Percentiles rank a stretch among this genome's conserved stretches.
Evolutionary conservation across 2,329 filamentous ascomycete species (phyloP).

Genomic region (Alternaria dauci): DNA sequence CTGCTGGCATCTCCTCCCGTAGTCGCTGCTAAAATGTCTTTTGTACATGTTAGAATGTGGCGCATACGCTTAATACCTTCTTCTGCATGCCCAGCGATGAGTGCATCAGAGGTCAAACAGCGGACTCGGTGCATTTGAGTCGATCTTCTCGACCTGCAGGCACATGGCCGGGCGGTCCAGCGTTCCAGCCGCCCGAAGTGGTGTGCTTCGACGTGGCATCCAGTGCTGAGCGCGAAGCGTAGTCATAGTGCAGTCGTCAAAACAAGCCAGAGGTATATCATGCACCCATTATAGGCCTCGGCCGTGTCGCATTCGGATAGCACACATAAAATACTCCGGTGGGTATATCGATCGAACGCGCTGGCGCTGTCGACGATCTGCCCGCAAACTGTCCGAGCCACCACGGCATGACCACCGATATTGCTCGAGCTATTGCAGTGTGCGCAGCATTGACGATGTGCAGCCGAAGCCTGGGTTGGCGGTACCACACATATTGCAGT

Average conservation of each 20-base stretch:
- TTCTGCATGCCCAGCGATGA: conserved; percentile 15
- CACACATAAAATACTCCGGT: conserved; percentile 48
- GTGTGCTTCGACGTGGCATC: conserved; percentile 37
- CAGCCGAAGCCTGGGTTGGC: conserved; percentile 38
- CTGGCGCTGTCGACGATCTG: conserved; percentile 46
- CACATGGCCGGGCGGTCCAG: conserved; percentile 25
- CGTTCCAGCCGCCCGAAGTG: conserved; percentile 31
- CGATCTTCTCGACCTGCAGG: conserved; percentile 29
- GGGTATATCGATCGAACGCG: conserved; percentile 41
- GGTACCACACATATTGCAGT: conserved; percentile 31
- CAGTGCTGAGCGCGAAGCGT: conserved; percentile 28
- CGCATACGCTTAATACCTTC: not conserved
- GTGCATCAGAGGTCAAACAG: conserved; percentile 35
- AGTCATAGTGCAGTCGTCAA: conserved; percentile 34
- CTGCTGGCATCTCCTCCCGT: conserved; percentile 22
- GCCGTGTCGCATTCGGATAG: conserved; percentile 31
- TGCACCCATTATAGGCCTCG: conserved; percentile 33
- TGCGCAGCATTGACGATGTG: conserved; percentile 36
- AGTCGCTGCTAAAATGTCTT: conserved; percentile 12
- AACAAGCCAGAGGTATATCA: conserved; percentile 36
- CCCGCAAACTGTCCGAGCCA: conserved; percentile 47
- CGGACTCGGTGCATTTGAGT: conserved; percentile 37
- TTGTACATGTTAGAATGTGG: conserved; percentile 7
- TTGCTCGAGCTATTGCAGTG: conserved; percentile 26
- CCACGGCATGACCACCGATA: conserved; percentile 32